Base-by-base conservation (phyloP, 768 basidiomycete genomes). In the Xanthoconium stramineum region DNA sequence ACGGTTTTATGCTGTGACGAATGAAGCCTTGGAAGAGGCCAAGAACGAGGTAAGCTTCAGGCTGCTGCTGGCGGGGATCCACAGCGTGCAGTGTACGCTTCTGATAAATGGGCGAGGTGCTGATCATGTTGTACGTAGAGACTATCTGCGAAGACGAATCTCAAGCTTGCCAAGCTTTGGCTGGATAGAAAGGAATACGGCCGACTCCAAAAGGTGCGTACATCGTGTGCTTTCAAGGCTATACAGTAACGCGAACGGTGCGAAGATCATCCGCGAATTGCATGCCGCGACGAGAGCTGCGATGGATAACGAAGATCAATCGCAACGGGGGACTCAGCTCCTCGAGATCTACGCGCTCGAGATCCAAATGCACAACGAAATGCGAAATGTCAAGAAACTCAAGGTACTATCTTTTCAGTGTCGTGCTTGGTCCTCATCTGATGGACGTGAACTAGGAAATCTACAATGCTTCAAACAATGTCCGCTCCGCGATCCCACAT, bases 281-380 rank as follows among this genome's bases (percentile, higher is more conserved):
- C 86, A 93, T 63, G 72, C 71, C 37, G 81, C 86, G 9, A 91
- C 89, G 7, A 76, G 76, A 24, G 77, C 80, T 13, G 74, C 74
- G 24, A 81, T 77, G 51, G 88, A 89, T 44, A 84, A 79, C 40
- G 91, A 83, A 52, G 88, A 91, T 62, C 88, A 91, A 66, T 96
- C 96, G 44, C 95, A 97, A 70, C 86, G 90, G 49, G 95, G 95
- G 13, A 97, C 96, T 1, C 88, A 97, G 59, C 79, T 98, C 11
- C 81, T 98, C 29, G 97, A 99, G 73, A 94, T 98, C 38, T 98
- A 98, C 65, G 96, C 97, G 1, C 84, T 98, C 40, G 97, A 99
- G 72, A 99, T 99, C 55, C 95, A 98, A 69, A 99, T 99, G 97
- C 94, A 98, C 76, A 95, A 94, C 63, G 95, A 98, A 73, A 91